A percentile compares a stretch with the other conserved stretches of the same genome.
phyloP scores from a whole-genome alignment of 2,329 filamentous ascomycete species.

The Neocucurbitaria cava region DNA sequence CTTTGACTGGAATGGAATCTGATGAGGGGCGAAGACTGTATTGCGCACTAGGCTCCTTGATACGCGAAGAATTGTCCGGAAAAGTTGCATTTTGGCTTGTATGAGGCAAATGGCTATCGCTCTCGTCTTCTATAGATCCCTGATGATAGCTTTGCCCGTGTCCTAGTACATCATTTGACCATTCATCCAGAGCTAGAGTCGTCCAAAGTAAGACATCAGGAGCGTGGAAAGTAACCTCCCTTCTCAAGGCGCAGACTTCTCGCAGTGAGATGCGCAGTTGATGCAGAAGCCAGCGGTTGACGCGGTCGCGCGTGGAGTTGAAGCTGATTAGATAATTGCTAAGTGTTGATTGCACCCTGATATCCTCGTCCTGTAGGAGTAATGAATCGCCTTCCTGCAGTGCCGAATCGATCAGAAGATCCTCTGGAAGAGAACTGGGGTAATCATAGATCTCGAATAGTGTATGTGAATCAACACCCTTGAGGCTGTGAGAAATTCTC shows the following conservation, averaged over 20 bases:
- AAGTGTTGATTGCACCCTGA: conserved; percentile 11
- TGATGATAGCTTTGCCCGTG: neutral
- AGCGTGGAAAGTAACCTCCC: neutral
- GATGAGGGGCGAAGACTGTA: neutral
- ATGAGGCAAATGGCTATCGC: neutral
- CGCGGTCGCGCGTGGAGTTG: conserved; percentile 15
- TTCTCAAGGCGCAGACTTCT: conserved; percentile 14
- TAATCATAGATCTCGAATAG: neutral
- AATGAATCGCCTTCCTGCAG: conserved; percentile 10
- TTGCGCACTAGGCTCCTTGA: no score
- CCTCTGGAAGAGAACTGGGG: neutral
- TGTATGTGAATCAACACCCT: neutral
- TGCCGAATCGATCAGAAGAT: neutral
- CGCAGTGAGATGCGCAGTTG: conserved; percentile 20
- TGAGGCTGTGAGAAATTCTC: conserved; percentile 1
- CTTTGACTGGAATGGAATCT: neutral
- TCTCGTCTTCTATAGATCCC: neutral
- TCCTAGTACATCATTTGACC: neutral
- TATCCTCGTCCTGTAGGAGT: conserved; percentile 10
- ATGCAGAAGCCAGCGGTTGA: conserved; percentile 24
- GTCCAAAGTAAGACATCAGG: conserved; percentile 10
- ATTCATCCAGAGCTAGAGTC: neutral
- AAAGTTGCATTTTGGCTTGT: neutral
- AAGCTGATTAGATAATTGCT: conserved; percentile 24
- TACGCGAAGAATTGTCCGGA: no score